Base-by-base conservation (phyloP, 2,329 filamentous ascomycete genomes). In the Xylariaceae sp. region DNA sequence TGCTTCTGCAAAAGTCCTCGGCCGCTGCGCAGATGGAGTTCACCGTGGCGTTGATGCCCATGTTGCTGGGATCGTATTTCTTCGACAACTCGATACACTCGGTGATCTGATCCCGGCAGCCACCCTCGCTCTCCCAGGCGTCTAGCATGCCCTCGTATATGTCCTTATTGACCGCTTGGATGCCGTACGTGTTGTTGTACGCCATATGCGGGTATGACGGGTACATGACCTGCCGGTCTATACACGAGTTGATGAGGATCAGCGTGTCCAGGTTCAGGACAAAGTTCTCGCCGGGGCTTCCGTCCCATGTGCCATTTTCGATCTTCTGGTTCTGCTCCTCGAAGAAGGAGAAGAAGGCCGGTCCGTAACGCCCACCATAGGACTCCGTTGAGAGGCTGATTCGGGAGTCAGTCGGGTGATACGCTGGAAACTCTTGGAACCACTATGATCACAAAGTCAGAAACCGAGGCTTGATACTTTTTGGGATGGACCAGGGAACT, bases 381-480 rank as follows among this genome's bases (percentile, higher is more conserved):
- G 69, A 72, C 61, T 74, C 72, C 1, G 72, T 71, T 23, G 69
- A 69, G 8, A 74, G 64, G 34, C 67, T 72, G 59, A 85, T 80
- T 7, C 80, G 78, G 8, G 86, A 79, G 71, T 87, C 83, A 53
- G 82, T 82, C 4, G 83, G 83, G 65, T 76, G 73, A 69, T 84
- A 84, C 54, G 77, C 74, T 0, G 82, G 81, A 59, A 84, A 84
- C 57, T 78, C 75, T 9, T 74, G 76, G 65, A 87, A 69, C 74
- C 81, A 84, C 6, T 51, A 17, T 1, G 37, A 35, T 34, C 23
- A 13, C 49, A 35, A 4, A 6, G 49, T 51, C 18, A 51, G 49
- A 30, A 35, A n/a, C 47, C 1, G 47, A 50, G 10, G 47, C 18
- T 11, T 17, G 17, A 50, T 23, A 50, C 11, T 13, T 2, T 34